These are phyloP conservation scores for Gossypium anomalum DNA, from an alignment of 345 rosid genomes.

Conservation along the genomic window DNA sequence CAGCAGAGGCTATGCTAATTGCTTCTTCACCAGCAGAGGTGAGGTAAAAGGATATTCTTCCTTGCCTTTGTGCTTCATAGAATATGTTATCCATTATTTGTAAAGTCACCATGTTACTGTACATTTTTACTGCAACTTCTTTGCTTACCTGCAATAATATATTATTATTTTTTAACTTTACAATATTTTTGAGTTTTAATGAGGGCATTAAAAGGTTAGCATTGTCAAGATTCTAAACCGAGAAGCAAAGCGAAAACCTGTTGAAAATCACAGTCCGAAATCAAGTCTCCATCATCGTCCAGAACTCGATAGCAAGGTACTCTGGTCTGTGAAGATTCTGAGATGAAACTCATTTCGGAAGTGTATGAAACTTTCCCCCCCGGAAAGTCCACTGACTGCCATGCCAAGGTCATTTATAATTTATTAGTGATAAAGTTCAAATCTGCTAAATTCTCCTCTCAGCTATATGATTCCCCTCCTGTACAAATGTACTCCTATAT, in stretches of 20 bases:
- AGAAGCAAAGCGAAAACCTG: conserved; percentile 21
- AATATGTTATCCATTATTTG: conserved; percentile 45
- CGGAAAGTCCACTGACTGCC: conserved; percentile 48
- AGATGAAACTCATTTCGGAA: conserved; percentile 46
- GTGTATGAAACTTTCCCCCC: conserved; percentile 67
- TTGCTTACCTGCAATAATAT: conserved; percentile 29
- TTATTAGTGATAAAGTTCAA: neutral
- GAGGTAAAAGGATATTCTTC: conserved; percentile 49
- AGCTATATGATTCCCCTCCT: no score
- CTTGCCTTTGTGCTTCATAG: conserved; percentile 62
- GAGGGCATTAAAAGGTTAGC: neutral
- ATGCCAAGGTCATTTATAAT: neutral
- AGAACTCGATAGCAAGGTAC: conserved; percentile 64
- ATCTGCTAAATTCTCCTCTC: neutral
- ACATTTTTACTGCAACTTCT: conserved; percentile 47
- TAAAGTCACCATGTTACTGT: conserved; percentile 43
- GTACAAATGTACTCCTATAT: no score
- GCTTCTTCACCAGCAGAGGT: conserved; percentile 62
- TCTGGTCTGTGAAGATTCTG: conserved; percentile 38
- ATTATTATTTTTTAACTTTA: neutral
- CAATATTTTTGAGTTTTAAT: neutral
- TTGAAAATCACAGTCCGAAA: conserved; percentile 12
- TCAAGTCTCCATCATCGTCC: conserved; percentile 31
- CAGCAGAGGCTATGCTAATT: conserved; percentile 50
- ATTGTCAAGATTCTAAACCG: neutral